Conservation (phyloP, 352 stramenopile genomes). For the Hyaloperonospora arabidopsidis region DNA sequence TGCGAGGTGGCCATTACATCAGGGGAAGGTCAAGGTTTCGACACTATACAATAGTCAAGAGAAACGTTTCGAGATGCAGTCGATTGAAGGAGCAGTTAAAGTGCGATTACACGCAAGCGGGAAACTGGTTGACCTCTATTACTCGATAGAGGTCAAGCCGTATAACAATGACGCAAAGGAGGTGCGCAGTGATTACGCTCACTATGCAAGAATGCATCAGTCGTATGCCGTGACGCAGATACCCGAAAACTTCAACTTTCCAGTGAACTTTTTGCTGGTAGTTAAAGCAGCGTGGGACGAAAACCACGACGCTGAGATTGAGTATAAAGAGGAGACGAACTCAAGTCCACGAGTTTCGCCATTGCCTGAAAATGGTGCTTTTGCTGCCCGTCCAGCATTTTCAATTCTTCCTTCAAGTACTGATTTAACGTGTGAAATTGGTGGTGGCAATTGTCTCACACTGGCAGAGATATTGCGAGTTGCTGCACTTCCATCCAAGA, state of each 20-base stretch:
- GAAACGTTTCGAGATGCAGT: slow-evolving; percentile 50
- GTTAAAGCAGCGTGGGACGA: slow-evolving; percentile 24
- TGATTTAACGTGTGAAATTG: slow-evolving; percentile 3
- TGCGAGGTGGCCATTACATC: slow-evolving; percentile 28
- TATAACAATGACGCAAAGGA: slow-evolving; percentile 15
- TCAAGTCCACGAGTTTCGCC: slow-evolving; percentile 8
- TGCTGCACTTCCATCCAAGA: slow-evolving; percentile 30
- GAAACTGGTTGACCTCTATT: slow-evolving; percentile 35
- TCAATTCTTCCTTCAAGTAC: slow-evolving; percentile 27
- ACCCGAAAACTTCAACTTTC: slow-evolving; percentile 32
- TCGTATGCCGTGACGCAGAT: slow-evolving; percentile 29
- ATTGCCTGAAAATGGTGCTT: slow-evolving; percentile 38
- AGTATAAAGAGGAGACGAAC: slow-evolving; percentile 12
- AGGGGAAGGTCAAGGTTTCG: slow-evolving; percentile 18
- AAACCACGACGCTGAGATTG: slow-evolving; percentile 20
- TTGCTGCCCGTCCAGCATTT: slow-evolving; percentile 40
- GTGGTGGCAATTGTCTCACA: slow-evolving; percentile 10
- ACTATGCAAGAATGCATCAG: slow-evolving; percentile 41
- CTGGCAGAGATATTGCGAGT: slow-evolving; percentile 39
- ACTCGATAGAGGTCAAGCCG: slow-evolving; percentile 29
- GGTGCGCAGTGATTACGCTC: slow-evolving; percentile 14
- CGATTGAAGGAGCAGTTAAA: slow-evolving; percentile 52
- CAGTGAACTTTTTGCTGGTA: slow-evolving; percentile 30
- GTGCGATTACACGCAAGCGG: slow-evolving; percentile 32
- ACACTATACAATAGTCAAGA: slow-evolving; percentile 28